Evolutionary conservation across 2,329 filamentous ascomycete genomes (phyloP), one percentile per base, ranked within the genome.

Genomic region (Rutstroemia sp.): DNA sequence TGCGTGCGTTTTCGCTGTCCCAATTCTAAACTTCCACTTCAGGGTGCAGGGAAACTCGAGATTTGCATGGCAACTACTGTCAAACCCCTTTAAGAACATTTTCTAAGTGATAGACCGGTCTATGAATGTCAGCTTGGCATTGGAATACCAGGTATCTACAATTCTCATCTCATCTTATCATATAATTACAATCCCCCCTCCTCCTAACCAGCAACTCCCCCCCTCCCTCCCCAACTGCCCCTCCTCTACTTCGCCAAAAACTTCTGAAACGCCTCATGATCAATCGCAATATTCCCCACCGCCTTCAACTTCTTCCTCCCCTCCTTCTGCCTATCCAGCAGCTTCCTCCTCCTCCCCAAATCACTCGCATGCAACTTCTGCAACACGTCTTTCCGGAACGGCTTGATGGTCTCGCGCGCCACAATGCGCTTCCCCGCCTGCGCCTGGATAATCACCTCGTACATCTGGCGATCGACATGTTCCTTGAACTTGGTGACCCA

Each of bases 401-500:
- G 90, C 75, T 97, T 97, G 70, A 99, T 86, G 0, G 92, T 96
- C 70, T 97, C 94, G 67, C 94, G 79, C 0, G 94, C 94, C 4
- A 99, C 82, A 51, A 99, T 86, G 51, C 86, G 82, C 64, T 83
- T 84, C 3, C 92, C 92, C 0, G 88, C 87, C 0, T 88, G 86
- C 3, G 94, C 92, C 72, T 99, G 94, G 61, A 99, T 97, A 56
- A 97, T 78, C 21, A 99, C 84, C 74, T 99, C 94, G 38, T 96
- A 99, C 85, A 97, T 94, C 71, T 99, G 94, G 17, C 94, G 79
- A 67, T 96, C 89, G 19, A 99, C 92, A 66, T 97, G 92, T 71
- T 96, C 86, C 69, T 96, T 97, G 78, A 99, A 97, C 72, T 95
- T 96, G 42, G 82, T 84, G 5, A 96, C 92, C 94, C 94, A 99